phyloP scores from a whole-genome alignment of 2,329 filamentous ascomycete species.

The Neopestalotiopsis sp. region DNA sequence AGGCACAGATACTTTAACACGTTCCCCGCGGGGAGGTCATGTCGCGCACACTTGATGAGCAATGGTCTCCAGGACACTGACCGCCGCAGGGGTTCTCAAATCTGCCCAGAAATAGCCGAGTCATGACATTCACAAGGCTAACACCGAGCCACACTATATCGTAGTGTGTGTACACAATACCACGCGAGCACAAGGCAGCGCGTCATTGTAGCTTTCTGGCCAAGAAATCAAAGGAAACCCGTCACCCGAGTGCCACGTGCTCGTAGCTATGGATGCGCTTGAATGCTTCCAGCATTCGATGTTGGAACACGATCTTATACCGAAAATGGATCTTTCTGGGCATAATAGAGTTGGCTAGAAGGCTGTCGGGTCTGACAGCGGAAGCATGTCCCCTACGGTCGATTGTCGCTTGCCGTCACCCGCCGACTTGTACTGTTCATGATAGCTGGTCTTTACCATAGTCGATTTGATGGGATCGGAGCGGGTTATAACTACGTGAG shows the following conservation, averaged over 20 bases:
- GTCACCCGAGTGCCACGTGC: not conserved
- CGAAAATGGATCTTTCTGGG: not conserved
- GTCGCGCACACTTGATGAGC: not conserved
- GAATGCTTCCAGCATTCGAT: not conserved
- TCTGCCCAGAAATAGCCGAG: not conserved
- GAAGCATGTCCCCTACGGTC: not conserved
- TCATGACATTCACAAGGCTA: not conserved
- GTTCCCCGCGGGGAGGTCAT: not conserved
- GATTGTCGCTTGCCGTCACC: too few relatives aligned
- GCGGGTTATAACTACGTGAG: too few relatives aligned
- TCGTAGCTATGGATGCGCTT: not conserved
- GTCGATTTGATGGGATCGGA: too few relatives aligned
- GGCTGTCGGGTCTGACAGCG: not conserved
- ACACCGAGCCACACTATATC: not conserved
- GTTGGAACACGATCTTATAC: not conserved
- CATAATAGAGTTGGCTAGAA: not conserved
- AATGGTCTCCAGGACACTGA: not conserved
- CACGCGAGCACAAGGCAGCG: not conserved
- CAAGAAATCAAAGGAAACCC: not conserved
- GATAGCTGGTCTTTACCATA: too few relatives aligned
- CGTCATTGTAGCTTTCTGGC: not conserved
- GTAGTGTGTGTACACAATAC: not conserved
- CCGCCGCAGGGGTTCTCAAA: not conserved
- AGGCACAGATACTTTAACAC: not conserved
- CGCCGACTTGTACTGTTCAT: too few relatives aligned